Percentiles rank a stretch among this genome's conserved stretches.
phyloP scores from a whole-genome alignment of 2,329 filamentous ascomycete species.

The Verticillium isaacii region DNA sequence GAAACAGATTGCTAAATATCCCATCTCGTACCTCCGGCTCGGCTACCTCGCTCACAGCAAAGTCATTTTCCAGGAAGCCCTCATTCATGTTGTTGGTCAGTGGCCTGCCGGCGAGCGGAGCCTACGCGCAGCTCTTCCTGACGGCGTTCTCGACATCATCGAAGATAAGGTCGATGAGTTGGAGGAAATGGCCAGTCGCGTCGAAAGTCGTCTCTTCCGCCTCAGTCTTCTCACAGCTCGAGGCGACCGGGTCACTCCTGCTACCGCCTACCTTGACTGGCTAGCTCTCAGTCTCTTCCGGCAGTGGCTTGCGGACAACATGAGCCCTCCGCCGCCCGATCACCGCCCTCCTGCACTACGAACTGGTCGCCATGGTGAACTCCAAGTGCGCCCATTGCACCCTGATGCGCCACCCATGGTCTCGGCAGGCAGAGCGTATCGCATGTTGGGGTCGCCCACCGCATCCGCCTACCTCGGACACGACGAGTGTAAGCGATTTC shows the following conservation, averaged over 20 bases:
- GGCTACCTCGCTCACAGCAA: slow-evolving; percentile 81
- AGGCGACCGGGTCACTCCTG: slow-evolving; percentile 78
- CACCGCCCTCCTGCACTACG: slow-evolving; percentile 21
- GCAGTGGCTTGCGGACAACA: slow-evolving; percentile 91
- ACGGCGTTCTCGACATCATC: slow-evolving; percentile 78
- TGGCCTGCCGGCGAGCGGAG: slow-evolving; percentile 81
- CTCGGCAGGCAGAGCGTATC: slow-evolving; percentile 68
- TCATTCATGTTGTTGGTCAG: slow-evolving; percentile 91
- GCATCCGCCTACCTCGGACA: slow-evolving; percentile 66
- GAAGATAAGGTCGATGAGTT: slow-evolving; percentile 94
- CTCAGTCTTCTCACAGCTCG: slow-evolving; percentile 71
- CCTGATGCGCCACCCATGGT: slow-evolving; percentile 44
- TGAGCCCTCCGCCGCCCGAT: slow-evolving; percentile 57
- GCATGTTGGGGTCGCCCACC: slow-evolving; percentile 63
- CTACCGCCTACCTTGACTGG: slow-evolving; percentile 83
- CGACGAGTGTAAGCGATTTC: slow-evolving; percentile 85
- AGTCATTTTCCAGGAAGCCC: slow-evolving; percentile 79
- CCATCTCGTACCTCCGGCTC: slow-evolving; percentile 84
- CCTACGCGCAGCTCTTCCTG: slow-evolving; percentile 68
- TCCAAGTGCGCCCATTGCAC: slow-evolving; percentile 26
- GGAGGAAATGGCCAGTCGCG: slow-evolving; percentile 72
- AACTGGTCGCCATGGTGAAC: slow-evolving; percentile 21
- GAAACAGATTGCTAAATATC: slow-evolving; percentile 96
- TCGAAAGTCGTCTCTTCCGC: slow-evolving; percentile 79
- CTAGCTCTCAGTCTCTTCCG: slow-evolving; percentile 81